phyloP scores from a whole-genome alignment of 1,284 basidiomycete genomes.

The Cryptococcus sp. region DNA sequence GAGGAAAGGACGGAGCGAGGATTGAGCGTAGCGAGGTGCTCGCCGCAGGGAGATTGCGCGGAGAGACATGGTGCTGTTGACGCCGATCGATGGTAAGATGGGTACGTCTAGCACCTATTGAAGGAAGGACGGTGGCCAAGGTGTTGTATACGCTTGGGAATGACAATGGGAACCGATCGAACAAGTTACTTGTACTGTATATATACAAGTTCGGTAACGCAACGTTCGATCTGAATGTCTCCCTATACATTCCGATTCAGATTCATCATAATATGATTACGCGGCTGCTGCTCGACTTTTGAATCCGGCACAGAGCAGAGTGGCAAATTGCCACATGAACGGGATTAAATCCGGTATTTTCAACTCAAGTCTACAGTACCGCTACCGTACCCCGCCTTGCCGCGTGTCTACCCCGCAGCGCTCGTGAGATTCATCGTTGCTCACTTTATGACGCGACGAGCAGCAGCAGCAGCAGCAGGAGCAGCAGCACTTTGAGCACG shows the following conservation, averaged over 20 bases:
- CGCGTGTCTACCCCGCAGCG: no score
- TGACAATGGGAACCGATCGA: constrained; percentile 3
- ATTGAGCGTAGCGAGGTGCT: constrained; percentile 15
- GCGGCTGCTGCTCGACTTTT: constrained; percentile 2
- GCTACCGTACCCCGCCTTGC: no score
- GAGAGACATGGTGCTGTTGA: constrained; percentile 31
- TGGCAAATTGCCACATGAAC: constrained; percentile 7
- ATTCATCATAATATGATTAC: constrained; percentile 6
- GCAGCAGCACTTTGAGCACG: no score
- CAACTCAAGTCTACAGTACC: background rate
- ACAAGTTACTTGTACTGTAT: background rate
- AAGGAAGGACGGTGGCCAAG: background rate
- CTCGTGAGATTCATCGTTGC: no score
- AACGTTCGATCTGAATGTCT: no score
- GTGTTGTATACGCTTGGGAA: background rate
- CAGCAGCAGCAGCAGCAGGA: no score
- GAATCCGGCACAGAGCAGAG: constrained; percentile 3
- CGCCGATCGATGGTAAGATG: background rate
- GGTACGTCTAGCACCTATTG: background rate
- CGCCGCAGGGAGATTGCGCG: constrained; percentile 29
- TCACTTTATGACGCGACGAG: no score
- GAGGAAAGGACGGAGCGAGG: constrained; percentile 9
- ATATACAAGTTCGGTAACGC: background rate
- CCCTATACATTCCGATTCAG: background rate
- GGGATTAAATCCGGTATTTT: background rate